Percentiles rank a stretch among this genome's conserved stretches.
phyloP scores from a whole-genome alignment of 2,329 filamentous ascomycete genomes.

The Xylariaceae sp. region DNA sequence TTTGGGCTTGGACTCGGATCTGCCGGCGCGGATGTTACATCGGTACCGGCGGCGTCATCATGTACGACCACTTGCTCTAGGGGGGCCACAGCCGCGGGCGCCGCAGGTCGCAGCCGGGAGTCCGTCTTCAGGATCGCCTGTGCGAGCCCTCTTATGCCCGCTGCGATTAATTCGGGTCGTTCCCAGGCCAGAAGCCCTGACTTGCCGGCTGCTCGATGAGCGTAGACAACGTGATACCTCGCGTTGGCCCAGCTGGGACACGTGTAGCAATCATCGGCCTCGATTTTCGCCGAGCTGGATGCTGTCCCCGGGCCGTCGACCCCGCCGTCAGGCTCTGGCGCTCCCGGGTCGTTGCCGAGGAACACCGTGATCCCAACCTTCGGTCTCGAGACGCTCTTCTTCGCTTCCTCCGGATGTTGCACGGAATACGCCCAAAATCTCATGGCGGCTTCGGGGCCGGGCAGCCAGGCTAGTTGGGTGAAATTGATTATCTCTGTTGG shows the following conservation, averaged over 20 bases:
- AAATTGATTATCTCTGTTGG: conserved; percentile 61
- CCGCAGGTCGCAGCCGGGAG: conserved; percentile 38
- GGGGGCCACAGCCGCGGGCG: conserved; percentile 33
- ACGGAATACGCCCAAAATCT: conserved; percentile 57
- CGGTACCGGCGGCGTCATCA: conserved; percentile 3
- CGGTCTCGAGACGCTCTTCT: conserved; percentile 37
- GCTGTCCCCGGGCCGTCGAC: conserved; percentile 15
- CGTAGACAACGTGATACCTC: conserved; percentile 47
- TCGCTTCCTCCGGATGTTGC: conserved; percentile 37
- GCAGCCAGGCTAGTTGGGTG: conserved; percentile 66
- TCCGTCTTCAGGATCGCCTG: conserved; percentile 44
- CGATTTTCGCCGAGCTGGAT: background rate
- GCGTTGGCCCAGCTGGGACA: conserved; percentile 54
- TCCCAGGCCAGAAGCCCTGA: conserved; percentile 54
- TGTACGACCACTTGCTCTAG: conserved; percentile 40
- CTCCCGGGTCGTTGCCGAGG: conserved; percentile 37
- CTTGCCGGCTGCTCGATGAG: conserved; percentile 43
- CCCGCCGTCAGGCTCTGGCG: conserved; percentile 21
- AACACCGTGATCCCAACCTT: conserved; percentile 53
- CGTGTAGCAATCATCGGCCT: conserved; percentile 38
- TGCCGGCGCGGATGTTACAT: conserved; percentile 5
- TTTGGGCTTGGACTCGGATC: conserved; percentile 10
- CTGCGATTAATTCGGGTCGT: conserved; percentile 47
- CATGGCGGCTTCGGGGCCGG: conserved; percentile 63
- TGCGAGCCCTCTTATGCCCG: conserved; percentile 47